A percentile compares a stretch with the other conserved stretches of the same genome.
Evolutionary conservation across 2,329 filamentous ascomycete species (phyloP).

Genomic region (Alternaria sp.): DNA sequence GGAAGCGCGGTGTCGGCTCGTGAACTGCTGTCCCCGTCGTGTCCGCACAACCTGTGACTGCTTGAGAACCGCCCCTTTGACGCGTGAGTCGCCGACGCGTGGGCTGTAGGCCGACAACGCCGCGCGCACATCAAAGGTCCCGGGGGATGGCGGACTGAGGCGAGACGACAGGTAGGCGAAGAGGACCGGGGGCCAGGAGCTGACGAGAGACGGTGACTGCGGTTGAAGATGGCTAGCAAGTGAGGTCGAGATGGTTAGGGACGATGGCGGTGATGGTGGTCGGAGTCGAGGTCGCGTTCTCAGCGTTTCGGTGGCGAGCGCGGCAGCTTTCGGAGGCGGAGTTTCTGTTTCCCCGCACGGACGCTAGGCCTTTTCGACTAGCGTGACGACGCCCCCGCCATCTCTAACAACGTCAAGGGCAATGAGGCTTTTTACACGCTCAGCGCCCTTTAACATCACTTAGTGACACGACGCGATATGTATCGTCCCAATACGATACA

Average conservation of each 20-base stretch:
- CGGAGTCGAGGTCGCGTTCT: background rate
- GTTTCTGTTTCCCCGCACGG: background rate
- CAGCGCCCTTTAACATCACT: background rate
- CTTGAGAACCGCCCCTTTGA: constrained; percentile 20
- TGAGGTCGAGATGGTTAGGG: background rate
- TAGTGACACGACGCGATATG: background rate
- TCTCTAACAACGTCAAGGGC: background rate
- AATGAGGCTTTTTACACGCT: background rate
- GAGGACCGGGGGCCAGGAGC: background rate
- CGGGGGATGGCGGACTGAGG: constrained; percentile 21
- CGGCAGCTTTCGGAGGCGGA: background rate
- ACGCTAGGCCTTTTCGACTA: background rate
- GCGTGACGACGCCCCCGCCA: too few relatives aligned
- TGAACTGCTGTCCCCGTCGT: constrained; percentile 11
- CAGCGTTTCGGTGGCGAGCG: background rate
- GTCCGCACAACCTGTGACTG: constrained; percentile 10
- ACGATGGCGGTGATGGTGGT: background rate
- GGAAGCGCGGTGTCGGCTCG: background rate
- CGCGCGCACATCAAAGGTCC: constrained; percentile 15
- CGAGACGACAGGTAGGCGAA: constrained; percentile 4
- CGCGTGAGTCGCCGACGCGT: constrained; percentile 12
- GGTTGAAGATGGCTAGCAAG: background rate
- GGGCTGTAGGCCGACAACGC: constrained; percentile 10
- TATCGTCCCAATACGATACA: background rate
- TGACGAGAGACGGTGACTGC: background rate